Evolutionary conservation across 768 basidiomycete species (phyloP), one percentile per base, ranked within the genome.

Genomic region (Cubamyces sp.): DNA sequence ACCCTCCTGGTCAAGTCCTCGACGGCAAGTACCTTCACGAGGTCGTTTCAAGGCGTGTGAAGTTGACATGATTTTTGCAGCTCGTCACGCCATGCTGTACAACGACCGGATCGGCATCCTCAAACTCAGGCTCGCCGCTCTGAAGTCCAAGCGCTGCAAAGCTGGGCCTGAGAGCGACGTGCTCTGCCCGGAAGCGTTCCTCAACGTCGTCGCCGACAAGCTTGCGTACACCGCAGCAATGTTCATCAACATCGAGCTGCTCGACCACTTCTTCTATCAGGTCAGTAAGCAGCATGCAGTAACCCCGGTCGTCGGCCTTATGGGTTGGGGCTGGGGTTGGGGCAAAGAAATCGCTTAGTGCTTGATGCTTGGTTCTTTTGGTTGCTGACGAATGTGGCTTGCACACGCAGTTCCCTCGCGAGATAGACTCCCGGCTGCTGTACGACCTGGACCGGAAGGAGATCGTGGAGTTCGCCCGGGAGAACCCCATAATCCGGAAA

Each of bases 231-330:
- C 96, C 0, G 93, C 94, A 3, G 87, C 96, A 2, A 94, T 98
- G 90, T 98, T 98, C 75, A 97, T 99, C 81, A 97, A 95, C 77
- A 97, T 99, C 61, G 97, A 99, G 73, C 81, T 99, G 11, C 84
- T 98, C 1, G 96, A 97, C 69, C 96, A 98, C 68, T 99, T 98
- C 82, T 98, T 98, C 81, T 97, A 98, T 71, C 94, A 96, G 81
- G 94, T 92, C 66, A 46, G 83, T 72, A 5, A 34, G 34, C 34
- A 34, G 34, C 34, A n/a, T n/a, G n/a, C n/a, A 34, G 34, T 34
- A 1, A 34, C 1, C 34, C 34, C 34, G 34, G 34, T 9, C 34
- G 9, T 34, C 34, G 34, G 34, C 34, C 9, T 34, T 34, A 7
- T 34, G 34, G 34, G 34, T 5, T 9, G 6, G 34, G 34, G 34